phyloP scores from a whole-genome alignment of 768 basidiomycete species.

The Candolleomyces efflorescens region DNA sequence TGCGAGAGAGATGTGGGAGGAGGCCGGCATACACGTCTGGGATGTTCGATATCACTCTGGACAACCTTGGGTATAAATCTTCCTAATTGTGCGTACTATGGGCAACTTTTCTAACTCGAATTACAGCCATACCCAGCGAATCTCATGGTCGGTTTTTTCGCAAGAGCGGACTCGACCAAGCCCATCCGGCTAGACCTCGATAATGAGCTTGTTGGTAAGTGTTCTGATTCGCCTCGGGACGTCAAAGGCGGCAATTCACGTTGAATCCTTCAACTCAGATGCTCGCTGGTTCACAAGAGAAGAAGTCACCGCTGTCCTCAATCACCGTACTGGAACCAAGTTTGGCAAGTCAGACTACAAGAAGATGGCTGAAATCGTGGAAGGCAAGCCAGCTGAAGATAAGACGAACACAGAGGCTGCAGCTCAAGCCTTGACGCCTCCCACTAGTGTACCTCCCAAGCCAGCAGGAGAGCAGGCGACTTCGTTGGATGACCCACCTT shows the following conservation, averaged over 20 bases:
- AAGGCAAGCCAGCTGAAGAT: conserved; percentile 26
- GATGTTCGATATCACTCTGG: conserved; percentile 81
- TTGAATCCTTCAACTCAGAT: conserved; percentile 45
- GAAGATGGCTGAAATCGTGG: conserved; percentile 37
- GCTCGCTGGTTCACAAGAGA: conserved; percentile 84
- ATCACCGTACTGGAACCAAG: conserved; percentile 47
- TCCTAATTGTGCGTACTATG: background rate
- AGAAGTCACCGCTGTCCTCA: conserved; percentile 62
- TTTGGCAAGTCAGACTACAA: conserved; percentile 48
- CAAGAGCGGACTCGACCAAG: conserved; percentile 66
- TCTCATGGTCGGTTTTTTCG: conserved; percentile 90
- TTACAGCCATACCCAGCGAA: conserved; percentile 83
- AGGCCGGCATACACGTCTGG: conserved; percentile 86
- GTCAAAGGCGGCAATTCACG: background rate
- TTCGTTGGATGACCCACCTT: conserved; percentile 41
- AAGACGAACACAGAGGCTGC: conserved; percentile 13
- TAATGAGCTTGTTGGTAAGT: conserved; percentile 88
- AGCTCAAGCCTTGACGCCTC: conserved; percentile 17
- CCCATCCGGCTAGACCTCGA: conserved; percentile 84
- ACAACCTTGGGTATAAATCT: conserved; percentile 72
- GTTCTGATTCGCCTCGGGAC: background rate
- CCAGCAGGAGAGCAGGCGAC: conserved; percentile 12
- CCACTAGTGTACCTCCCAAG: conserved; percentile 14
- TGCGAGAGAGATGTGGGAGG: conserved; percentile 90
- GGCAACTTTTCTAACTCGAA: background rate